Evolutionary conservation across 2,329 filamentous ascomycete genomes (phyloP).

Genomic region (Colletotrichum endophyticum): DNA sequence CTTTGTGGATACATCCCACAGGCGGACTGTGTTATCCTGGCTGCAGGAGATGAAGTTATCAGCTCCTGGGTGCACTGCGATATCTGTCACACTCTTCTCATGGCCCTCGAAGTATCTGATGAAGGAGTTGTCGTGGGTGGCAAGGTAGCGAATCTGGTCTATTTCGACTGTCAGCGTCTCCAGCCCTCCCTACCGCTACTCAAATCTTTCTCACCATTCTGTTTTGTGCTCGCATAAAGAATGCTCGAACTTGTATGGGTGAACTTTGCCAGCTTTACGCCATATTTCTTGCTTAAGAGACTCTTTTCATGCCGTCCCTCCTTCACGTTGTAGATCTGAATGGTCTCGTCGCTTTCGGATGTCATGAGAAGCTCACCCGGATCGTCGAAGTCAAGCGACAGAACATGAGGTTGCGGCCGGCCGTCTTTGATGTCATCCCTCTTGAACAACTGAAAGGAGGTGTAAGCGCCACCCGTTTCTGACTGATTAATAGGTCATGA

Average conservation of each 20-base stretch:
- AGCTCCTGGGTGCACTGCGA: slow-evolving; percentile 82
- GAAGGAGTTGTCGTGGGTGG: slow-evolving; percentile 93
- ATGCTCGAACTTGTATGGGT: slow-evolving; percentile 91
- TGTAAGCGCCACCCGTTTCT: slow-evolving; percentile 5
- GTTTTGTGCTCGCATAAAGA: slow-evolving; percentile 94
- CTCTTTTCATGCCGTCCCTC: slow-evolving; percentile 90
- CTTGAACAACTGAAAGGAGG: slow-evolving; percentile 56
- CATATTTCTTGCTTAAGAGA: slow-evolving; percentile 94
- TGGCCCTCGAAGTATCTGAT: slow-evolving; percentile 97
- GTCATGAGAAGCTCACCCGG: slow-evolving; percentile 91
- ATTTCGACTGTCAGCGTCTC: background rate
- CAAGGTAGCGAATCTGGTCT: slow-evolving; percentile 74
- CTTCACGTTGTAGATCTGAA: slow-evolving; percentile 93
- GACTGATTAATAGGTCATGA: background rate
- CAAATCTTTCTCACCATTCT: slow-evolving; percentile 67
- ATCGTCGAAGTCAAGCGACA: slow-evolving; percentile 96
- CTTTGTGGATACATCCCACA: slow-evolving; percentile 88
- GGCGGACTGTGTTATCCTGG: slow-evolving; percentile 85
- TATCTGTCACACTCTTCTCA: slow-evolving; percentile 79
- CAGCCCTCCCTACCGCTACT: slow-evolving; percentile 15
- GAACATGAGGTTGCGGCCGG: slow-evolving; percentile 66
- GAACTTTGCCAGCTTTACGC: slow-evolving; percentile 91
- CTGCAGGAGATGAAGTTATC: slow-evolving; percentile 94
- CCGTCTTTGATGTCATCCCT: slow-evolving; percentile 60
- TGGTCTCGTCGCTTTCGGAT: slow-evolving; percentile 90